phyloP scores from a whole-genome alignment of 2,329 filamentous ascomycete genomes.

The Stagonosporopsis rhizophila region DNA sequence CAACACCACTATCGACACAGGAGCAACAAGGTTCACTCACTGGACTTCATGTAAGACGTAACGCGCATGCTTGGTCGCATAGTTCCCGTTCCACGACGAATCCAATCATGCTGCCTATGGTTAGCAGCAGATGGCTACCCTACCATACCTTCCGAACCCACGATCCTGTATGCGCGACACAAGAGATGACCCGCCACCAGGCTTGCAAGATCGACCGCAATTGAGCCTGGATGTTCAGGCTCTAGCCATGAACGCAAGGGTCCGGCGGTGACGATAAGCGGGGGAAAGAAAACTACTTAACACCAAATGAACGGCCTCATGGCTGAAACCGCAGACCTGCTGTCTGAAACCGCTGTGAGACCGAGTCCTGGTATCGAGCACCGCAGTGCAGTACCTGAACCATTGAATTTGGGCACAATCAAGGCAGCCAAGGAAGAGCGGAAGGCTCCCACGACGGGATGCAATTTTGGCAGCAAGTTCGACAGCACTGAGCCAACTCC shows the following conservation, averaged over 20 bases:
- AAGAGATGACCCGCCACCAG: neutral
- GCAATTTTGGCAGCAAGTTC: fast-evolving
- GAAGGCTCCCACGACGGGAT: neutral
- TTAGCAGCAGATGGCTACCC: slow-evolving; percentile 1
- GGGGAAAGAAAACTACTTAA: neutral
- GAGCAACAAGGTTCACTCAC: neutral
- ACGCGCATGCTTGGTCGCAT: neutral
- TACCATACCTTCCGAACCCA: neutral
- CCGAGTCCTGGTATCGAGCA: neutral
- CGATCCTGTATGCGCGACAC: neutral
- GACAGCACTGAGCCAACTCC: neutral
- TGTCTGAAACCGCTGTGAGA: neutral
- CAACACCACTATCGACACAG: neutral
- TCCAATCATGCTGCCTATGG: neutral
- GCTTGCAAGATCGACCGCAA: neutral
- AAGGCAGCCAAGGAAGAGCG: neutral
- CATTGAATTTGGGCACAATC: slow-evolving; percentile 4
- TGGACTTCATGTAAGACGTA: neutral
- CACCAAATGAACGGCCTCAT: neutral
- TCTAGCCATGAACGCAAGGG: neutral
- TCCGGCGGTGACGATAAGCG: neutral
- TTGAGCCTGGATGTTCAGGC: neutral
- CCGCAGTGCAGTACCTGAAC: slow-evolving; percentile 8
- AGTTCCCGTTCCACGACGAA: neutral
- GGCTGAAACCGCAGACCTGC: neutral